Evolutionary conservation across 1,139 yeast species (phyloP).

Genomic region (Geotrichum aggregatum): DNA sequence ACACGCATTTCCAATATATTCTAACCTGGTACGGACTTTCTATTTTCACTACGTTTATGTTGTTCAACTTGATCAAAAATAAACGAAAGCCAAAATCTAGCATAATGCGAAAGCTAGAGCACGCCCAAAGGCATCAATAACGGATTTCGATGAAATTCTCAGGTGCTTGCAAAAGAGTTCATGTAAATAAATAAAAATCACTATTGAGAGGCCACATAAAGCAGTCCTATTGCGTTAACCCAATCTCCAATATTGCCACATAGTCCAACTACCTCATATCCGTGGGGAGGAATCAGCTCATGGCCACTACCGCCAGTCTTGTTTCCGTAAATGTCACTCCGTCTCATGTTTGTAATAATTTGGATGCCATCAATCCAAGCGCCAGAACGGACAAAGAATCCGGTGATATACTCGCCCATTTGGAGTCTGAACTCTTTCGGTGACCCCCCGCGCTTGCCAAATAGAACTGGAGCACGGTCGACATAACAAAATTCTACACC

Average conservation of each 20-base stretch:
- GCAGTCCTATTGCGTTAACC: conserved; percentile 70
- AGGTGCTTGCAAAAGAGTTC: not conserved
- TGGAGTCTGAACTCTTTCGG: conserved; percentile 55
- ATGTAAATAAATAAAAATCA: conserved; percentile 8
- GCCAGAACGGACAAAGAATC: conserved; percentile 67
- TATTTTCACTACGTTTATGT: conserved; percentile 61
- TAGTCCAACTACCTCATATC: conserved; percentile 58
- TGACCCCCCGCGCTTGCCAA: conserved; percentile 61
- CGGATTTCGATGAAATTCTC: not conserved
- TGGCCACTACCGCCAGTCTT: conserved; percentile 63
- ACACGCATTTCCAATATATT: conserved; percentile 87
- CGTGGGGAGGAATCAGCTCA: conserved; percentile 57
- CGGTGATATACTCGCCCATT: conserved; percentile 56
- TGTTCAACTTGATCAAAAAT: conserved; percentile 49
- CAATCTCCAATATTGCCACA: conserved; percentile 64
- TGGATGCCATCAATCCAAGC: conserved; percentile 88
- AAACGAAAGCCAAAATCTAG: conserved; percentile 24
- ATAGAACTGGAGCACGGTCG: conserved; percentile 30
- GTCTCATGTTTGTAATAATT: conserved; percentile 48
- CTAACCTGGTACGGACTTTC: conserved; percentile 94
- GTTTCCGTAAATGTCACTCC: conserved; percentile 54
- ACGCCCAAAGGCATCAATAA: conserved; percentile 26
- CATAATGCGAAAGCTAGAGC: conserved; percentile 29
- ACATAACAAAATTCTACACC: conserved; percentile 51
- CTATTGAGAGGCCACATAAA: conserved; percentile 38